phyloP scores from a whole-genome alignment of 305 asterid genomes.

The Rubia peregrina region DNA sequence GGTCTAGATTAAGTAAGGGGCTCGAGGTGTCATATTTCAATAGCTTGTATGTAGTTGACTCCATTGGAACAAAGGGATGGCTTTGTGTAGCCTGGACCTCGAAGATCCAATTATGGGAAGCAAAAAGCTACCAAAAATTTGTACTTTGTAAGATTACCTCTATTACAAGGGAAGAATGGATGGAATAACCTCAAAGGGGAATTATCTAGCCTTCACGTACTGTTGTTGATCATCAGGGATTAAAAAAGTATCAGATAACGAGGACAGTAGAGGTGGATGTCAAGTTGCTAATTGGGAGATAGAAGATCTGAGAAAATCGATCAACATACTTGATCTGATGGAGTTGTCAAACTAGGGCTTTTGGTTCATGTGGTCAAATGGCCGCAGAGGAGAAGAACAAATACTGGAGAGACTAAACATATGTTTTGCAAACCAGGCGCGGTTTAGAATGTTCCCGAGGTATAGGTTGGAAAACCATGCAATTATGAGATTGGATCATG shows the following conservation, averaged over 20 bases:
- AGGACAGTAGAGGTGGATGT: not conserved
- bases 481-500: too few relatives aligned
- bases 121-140: not conserved
- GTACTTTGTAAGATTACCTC: not conserved
- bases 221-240: not conserved
- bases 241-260: too few relatives aligned
- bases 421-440: too few relatives aligned
- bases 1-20: not conserved
- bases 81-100: not conserved
- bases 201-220: not conserved
- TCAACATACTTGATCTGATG: not conserved
- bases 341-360: not conserved
- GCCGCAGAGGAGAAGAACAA: too few relatives aligned
- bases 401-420: not conserved
- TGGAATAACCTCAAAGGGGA: too few relatives aligned
- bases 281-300: not conserved
- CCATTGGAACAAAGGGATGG: not conserved
- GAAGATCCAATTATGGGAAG: not conserved
- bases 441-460: too few relatives aligned
- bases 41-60: not conserved
- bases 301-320: too few relatives aligned
- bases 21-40: too few relatives aligned
- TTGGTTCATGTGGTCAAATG: not conserved
- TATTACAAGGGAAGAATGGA: not conserved
- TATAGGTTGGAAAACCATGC: too few relatives aligned